Base-by-base conservation (phyloP, 106 monocot genomes). In the Vanilla planifolia region DNA sequence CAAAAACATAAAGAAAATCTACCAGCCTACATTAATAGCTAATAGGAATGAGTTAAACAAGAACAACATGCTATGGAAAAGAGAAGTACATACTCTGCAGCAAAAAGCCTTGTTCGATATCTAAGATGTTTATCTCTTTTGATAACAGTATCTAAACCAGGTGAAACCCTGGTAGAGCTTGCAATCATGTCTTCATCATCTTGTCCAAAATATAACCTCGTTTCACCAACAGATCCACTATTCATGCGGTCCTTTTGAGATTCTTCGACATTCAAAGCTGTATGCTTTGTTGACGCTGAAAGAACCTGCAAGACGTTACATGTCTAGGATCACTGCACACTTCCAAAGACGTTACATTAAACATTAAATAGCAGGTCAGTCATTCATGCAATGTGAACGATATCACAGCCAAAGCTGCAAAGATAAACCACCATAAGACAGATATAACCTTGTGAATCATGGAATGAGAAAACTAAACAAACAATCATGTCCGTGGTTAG, bases 31-130 rank as follows among this genome's bases (percentile, higher is more conserved):
- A 30, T 2, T 9, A 53, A 29, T 32, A 30, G 5, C 15, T 3
- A 32, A 32, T 16, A 51, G 14, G 30, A 53, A 53, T 15, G n/a
- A 3, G 32, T 32, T n/a, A 30, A n/a, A 53, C 4, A 35, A 35
- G 35, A 35, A 35, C 20, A 34, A 35, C 33, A 53, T 16, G 19
- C 35, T 34, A 57, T 20, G 2, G 35, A 35, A 19, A 21, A 20
- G 34, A 57, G 28, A 8, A 57, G n/a, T 30, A 75, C 84, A 59
- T 91, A 96, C 96, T 98, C 96, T 67, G 96, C 96, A 67, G 87
- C 96, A 68, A 98, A 98, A 65, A 88, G 34, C 57, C 88, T 77
- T n/a, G 96, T 98, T 29, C 96, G 91, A 55, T 98, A 92, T 88
- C 96, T 81, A 35, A 98, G 76, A 79, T 87, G 87, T 51, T 88